Base-by-base conservation (phyloP, 192 early-diverging fungal genomes). In the Chytriomyces sp. region DNA sequence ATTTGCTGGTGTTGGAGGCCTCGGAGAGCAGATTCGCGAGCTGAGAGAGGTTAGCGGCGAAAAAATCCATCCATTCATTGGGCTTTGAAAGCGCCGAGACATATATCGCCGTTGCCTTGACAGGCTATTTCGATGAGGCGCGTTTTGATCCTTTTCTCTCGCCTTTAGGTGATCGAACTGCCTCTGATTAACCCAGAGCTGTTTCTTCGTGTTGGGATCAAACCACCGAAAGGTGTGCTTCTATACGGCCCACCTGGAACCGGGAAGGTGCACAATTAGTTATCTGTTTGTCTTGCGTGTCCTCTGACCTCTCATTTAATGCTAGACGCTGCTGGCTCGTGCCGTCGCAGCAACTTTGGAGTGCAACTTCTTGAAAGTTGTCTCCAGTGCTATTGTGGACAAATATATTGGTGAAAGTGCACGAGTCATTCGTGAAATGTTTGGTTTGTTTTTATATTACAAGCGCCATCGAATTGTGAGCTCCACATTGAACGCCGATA, bases 361-460 rank as follows among this genome's bases (percentile, higher is more conserved):
- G 79, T 97, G 96, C 76, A 98, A 98, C 79, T 99, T 99, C 80
- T 86, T 99, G 59, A 99, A 99, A 81, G 96, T 99, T 2, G 98
- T 98, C 0, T 96, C 96, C 28, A 94, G 93, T 80, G 98, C 98
- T 9, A 99, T 99, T 84, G 97, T 99, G 5, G 98, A 99, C 89
- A 99, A 99, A 86, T 99, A 97, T 80, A 99, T 99, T 86, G 98
- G 98, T 71, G 98, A 99, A 86, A 95, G 93, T 86, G 97, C 98
- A 57, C 85, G 98, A 76, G 83, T 99, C 63, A 91, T 99, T 69
- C 89, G 98, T 44, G 98, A 99, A 84, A 99, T 99, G 98, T 99
- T 99, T 91, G 96, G 94, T 92, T 69, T 35, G 49, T 66, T 62
- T 45, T 64, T 13, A 35, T 46, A 3, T 68, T 10, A 18, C 35